Base-by-base conservation (phyloP, 208 protist genomes). In the Trypanosoma theileri region DNA sequence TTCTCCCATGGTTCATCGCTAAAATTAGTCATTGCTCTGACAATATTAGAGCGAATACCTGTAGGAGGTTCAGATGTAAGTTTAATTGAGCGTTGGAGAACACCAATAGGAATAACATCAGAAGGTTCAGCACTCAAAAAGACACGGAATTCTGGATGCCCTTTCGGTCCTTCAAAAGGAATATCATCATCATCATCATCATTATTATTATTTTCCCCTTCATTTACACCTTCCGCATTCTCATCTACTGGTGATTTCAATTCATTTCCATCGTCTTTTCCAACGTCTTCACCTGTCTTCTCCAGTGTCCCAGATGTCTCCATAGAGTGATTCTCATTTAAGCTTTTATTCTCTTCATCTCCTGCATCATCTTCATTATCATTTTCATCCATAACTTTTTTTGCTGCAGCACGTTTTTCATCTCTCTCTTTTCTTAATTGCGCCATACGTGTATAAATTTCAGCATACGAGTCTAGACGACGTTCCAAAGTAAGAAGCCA, bases 11-110 rank as follows among this genome's bases (percentile, higher is more conserved):
- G 90, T 56, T 99, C 97, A 58, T 98, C 88, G 56, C 83, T 88
- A 78, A 99, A 99, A 75, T 95, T 93, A n/a, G 82, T 77, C 66
- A 99, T 91, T 17, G 98, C 97, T 71, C 98, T 91, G 40, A 96
- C 85, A 81, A 99, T 94, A 81, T 99, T 99, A 41, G 98, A 94
- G 17, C 94, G 88, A 51, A 99, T 95, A 75, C 98, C 98, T 11
- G 88, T 91, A 16, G 98, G 98, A 41, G 98, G 98, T 86, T 99
- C 98, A 68, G 98, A 99, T 16, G 98, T 99, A 59, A 99, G 82
- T 84, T 99, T 99, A 69, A 99, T 98, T n/a, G 91, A 99, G 45
- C 88, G 88, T 82, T 99, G 95, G 44, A 99, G 84, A 48, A 99
- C 90, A 77, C 96, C 98, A 66, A 98, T 97, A 17, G 98, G 97